These are phyloP conservation scores for Meyerozyma guilliermondii DNA, from an alignment of 1,139 yeast genomes.

Conservation along the genomic window DNA sequence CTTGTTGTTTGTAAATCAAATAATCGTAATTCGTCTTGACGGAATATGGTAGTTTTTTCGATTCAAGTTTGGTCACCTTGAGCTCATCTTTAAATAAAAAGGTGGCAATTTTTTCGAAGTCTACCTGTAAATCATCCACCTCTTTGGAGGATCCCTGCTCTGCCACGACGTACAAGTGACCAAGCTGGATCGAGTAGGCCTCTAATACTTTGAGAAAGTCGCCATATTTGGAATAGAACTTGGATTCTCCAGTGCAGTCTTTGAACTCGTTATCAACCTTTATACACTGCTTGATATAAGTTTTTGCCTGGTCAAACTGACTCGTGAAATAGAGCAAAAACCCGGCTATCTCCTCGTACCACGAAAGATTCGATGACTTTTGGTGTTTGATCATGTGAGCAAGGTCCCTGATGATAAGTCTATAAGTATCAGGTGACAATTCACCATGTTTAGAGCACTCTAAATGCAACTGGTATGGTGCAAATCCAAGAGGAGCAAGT, in stretches of 20 bases:
- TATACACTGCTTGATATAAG: slow-evolving; percentile 53
- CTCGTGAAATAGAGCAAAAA: slow-evolving; percentile 46
- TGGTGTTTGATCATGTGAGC: slow-evolving; percentile 23
- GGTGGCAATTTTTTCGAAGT: slow-evolving; percentile 19
- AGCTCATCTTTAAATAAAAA: slow-evolving; percentile 24
- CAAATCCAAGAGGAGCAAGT: slow-evolving; percentile 5
- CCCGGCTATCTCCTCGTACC: slow-evolving; percentile 29
- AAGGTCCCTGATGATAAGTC: slow-evolving; percentile 19
- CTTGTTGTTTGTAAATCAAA: slow-evolving; percentile 17
- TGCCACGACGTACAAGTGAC: slow-evolving; percentile 28
- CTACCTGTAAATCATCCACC: slow-evolving; percentile 19
- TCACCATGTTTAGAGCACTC: slow-evolving; percentile 7
- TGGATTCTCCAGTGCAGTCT: slow-evolving; percentile 48
- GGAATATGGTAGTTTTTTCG: slow-evolving; percentile 18
- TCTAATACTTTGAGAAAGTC: slow-evolving; percentile 35
- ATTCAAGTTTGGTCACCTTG: slow-evolving; percentile 28
- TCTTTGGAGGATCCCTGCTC: slow-evolving; percentile 12
- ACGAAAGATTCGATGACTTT: slow-evolving; percentile 28
- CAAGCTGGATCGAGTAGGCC: slow-evolving; percentile 35
- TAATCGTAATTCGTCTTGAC: slow-evolving; percentile 32
- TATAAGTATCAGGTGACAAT: slow-evolving; percentile 7
- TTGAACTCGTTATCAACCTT: slow-evolving; percentile 64
- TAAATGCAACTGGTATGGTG: slow-evolving; percentile 10
- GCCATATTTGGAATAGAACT: slow-evolving; percentile 33
- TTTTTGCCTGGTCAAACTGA: slow-evolving; percentile 47